Conservation (phyloP, 805 yeast genomes). For the Danielozyma ontarioensis region DNA sequence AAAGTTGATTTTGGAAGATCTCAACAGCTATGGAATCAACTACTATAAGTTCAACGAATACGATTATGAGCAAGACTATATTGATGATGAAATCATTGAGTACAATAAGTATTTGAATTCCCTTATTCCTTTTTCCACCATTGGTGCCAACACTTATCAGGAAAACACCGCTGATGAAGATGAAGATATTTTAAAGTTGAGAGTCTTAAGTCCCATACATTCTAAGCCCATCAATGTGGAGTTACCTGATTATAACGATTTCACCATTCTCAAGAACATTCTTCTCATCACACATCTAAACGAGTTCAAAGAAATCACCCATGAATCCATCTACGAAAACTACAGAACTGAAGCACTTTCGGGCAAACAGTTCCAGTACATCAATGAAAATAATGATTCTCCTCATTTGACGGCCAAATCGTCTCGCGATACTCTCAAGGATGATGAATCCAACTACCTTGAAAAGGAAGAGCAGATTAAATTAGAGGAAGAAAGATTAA, state of each 20-base stretch:
- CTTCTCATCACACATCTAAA: slow-evolving; percentile 78
- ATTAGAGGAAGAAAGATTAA: slow-evolving; percentile 82
- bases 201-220: slow-evolving; percentile 43
- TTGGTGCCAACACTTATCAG: slow-evolving; percentile 63
- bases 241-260: slow-evolving; percentile 73
- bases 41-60: slow-evolving; percentile 66
- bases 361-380: slow-evolving; percentile 48
- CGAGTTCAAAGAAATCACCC: slow-evolving; percentile 85
- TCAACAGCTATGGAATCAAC: slow-evolving; percentile 64
- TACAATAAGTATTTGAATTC: slow-evolving; percentile 62
- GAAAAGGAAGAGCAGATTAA: slow-evolving; percentile 87
- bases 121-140: slow-evolving; percentile 61
- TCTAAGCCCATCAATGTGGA: slow-evolving; percentile 57
- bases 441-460: slow-evolving; percentile 22
- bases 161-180: slow-evolving; percentile 19
- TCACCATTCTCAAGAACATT: slow-evolving; percentile 72
- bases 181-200: slow-evolving; percentile 44
- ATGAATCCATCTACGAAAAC: slow-evolving; percentile 79
- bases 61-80: slow-evolving; percentile 45
- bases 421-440: slow-evolving; percentile 1
- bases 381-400: slow-evolving; percentile 11
- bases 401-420: neutral
- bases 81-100: slow-evolving; percentile 60
- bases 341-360: slow-evolving; percentile 85
- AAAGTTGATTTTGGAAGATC: slow-evolving; percentile 69